Base-by-base conservation (phyloP, 192 early-diverging fungal species). In the Coemansia sp. region DNA sequence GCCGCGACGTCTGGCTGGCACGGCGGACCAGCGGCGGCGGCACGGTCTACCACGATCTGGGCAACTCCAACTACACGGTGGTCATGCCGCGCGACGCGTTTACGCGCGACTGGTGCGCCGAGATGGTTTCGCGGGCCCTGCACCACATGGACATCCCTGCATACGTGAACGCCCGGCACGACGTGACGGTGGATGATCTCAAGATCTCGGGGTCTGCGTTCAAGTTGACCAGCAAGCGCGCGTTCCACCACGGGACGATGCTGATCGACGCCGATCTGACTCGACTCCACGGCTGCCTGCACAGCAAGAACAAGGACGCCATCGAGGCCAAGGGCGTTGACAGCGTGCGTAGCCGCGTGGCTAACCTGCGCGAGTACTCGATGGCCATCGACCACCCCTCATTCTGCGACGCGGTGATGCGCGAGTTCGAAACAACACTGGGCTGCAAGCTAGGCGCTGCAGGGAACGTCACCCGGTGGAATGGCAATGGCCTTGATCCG, bases 241-340 rank as follows among this genome's bases (percentile, higher is more conserved):
- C 95, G 3, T 97, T 96, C 67, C 95, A 97, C 70, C 97, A 99
- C 70, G 97, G 97, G 44, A 99, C 97, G 6, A 97, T 99, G 97
- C 77, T 99, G 37, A 97, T 99, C 55, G 87, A 94, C 62, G 81
- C 93, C 7, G 90, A 98, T 72, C 82, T 96, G 50, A 47, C 55
- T 20, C 61, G 72, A 11, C 76, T 91, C 30, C 57, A 75, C 34
- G 70, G 70, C 31, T 85, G 76, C 48, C 65, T 91, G 42, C 75
- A 77, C 52, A 75, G 75, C 67, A 45, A 33, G 36, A 60, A 64
- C 34, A 58, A 75, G 84, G 78, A 73, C 54, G 83, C 82, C 36
- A 81, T 98, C 19, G 81, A 84, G 5, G 89, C 92, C 28, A 89
- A 90, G 72, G 97, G 97, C 42, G 94, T 98, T 23, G 90, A 86